These are phyloP conservation scores for Ustilago loliicola DNA, from an alignment of 1,284 basidiomycete species.

Conservation along the genomic window DNA sequence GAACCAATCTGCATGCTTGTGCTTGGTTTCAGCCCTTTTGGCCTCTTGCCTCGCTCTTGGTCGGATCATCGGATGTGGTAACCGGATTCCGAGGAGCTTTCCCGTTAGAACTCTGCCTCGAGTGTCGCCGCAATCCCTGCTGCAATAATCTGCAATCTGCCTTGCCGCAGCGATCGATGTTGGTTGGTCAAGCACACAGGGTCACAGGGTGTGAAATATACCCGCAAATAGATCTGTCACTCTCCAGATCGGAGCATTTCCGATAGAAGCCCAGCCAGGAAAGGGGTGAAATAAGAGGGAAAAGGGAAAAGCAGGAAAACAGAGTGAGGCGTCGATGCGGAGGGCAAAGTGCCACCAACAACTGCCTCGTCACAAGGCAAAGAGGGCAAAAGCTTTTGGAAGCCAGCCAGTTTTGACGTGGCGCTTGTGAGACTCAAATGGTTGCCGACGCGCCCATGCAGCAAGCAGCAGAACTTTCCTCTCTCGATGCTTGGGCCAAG, in stretches of 20 bases:
- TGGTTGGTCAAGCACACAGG: too few relatives aligned
- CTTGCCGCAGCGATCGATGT: background rate
- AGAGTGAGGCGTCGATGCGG: slow-evolving; percentile 16
- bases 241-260: slow-evolving; percentile 3
- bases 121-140: too few relatives aligned
- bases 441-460: slow-evolving; percentile 1
- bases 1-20: too few relatives aligned
- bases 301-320: background rate
- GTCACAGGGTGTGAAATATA: background rate
- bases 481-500: too few relatives aligned
- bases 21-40: too few relatives aligned
- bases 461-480: too few relatives aligned
- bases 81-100: too few relatives aligned
- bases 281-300: background rate
- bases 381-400: background rate
- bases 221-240: background rate
- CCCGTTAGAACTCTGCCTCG: too few relatives aligned
- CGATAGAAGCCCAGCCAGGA: background rate
- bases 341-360: background rate
- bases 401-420: slow-evolving; percentile 4
- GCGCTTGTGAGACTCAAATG: background rate
- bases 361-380: background rate
- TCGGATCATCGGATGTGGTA: background rate
- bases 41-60: background rate
- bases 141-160: background rate